Conservation (phyloP, 2,329 filamentous ascomycete species). For the Pezicula radicicola region DNA sequence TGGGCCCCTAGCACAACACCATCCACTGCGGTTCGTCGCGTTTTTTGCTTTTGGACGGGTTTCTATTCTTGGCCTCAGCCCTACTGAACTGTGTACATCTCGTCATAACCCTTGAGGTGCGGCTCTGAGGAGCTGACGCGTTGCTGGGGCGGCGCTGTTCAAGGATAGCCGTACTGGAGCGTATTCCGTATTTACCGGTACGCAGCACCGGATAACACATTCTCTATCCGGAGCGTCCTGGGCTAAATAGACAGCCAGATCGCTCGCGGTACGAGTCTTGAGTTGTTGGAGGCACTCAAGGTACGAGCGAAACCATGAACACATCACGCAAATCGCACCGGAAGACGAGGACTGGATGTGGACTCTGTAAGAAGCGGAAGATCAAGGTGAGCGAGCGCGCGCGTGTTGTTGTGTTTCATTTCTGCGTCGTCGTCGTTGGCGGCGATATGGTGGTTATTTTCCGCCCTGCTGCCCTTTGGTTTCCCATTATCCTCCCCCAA, state of each 20-base stretch:
- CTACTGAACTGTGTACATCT: too few species aligned
- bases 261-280: conserved; percentile 2
- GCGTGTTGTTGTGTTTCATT: not conserved
- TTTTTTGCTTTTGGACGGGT: too few species aligned
- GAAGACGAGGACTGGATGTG: conserved; percentile 37
- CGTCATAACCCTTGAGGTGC: too few species aligned
- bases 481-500: too few species aligned
- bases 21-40: too few species aligned
- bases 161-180: too few species aligned
- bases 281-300: not conserved
- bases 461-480: not conserved
- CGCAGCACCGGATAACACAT: not conserved
- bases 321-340: conserved; percentile 22
- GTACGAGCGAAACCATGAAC: conserved; percentile 8
- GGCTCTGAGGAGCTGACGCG: too few species aligned
- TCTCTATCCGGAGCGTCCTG: not conserved
- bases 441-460: not conserved
- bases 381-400: conserved; percentile 31
- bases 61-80: too few species aligned
- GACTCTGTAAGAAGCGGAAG: conserved; percentile 36
- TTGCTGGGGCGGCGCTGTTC: too few species aligned
- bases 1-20: too few species aligned
- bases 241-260: conserved; percentile 1
- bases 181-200: not conserved
- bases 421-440: not conserved